Evolutionary conservation across 108 stramenopile genomes (phyloP), one percentile per base, ranked within the genome.

Genomic region (Craspedostauros australis): DNA sequence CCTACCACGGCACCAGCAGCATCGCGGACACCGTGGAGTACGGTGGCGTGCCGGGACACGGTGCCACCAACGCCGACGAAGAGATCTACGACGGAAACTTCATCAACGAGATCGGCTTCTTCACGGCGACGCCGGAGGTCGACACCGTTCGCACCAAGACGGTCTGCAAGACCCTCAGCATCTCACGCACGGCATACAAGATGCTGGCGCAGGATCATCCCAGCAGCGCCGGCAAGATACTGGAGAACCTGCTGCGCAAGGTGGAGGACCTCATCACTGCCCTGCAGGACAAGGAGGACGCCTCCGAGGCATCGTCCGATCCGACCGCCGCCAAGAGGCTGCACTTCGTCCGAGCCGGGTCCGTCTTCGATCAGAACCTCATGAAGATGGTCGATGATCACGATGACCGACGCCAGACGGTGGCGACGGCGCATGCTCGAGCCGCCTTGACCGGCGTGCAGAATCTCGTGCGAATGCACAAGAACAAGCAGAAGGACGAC

Each of bases 391-490:
- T 14, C 8, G 22, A n/a, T 18, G 26, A 42, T 26, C 9, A 50
- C 9, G 24, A 24, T 8, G 54, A 61, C 15, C 24, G 40, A 5
- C 32, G 64, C 11, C 39, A 40, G 14, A 38, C 50, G 5, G 25
- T 58, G 22, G 52, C 32, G 7, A 27, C 62, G 6, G 29, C 27
- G 22, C 58, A 73, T 3, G 30, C 54, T 4, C 18, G n/a, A 43
- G 36, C 54, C 7, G n/a, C 61, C 0, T 20, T 68, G 9, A 64
- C 70, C 18, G 70, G 58, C 1, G 52, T 74, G 3, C 51, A 54
- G 27, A 75, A 85, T 68, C 52, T 84, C 18, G 69, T 85, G 14
- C 58, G 66, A 48, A 79, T 76, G 77, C 74, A 81, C 50, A 79
- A 81, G 59, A 46, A 51, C 27, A 68, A 76, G 31, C 75, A 73